Evolutionary conservation across 176 grass and related monocot genomes (phyloP), one percentile per base, ranked within the genome.

Genomic region (maize (Zea mays)): DNA sequence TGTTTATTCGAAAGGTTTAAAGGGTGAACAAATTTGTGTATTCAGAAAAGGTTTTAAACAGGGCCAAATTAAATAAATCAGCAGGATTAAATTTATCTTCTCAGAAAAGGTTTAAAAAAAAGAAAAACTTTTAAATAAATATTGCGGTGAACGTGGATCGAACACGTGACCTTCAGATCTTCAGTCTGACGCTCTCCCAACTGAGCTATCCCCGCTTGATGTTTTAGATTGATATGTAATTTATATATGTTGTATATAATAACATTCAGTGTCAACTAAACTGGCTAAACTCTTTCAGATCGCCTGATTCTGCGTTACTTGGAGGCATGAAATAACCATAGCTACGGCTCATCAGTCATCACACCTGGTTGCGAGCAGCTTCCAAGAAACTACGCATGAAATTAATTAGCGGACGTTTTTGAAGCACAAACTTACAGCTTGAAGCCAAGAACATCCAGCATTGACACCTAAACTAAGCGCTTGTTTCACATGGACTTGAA

Each of bases 151-250:
- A 65, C 76, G 72, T 90, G 85, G 81, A 87, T 90, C 81, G 77
- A 90, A 90, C 77, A 92, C 89, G 83, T 91, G 89, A 92, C 87
- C 91, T 97, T 97, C 91, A 94, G 85, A 94, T 94, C 89, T 94
- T 98, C 89, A 94, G 91, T 92, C 91, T 98, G 91, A 98, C 89
- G 85, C 91, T 98, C 87, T 98, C 91, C 95, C 91, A 97, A 88
- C 89, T 86, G 91, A 97, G 87, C 91, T 92, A 97, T 94, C 89
- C 91, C 89, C 82, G 91, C 81, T 15, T 39, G 27, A 27, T 27
- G 27, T 27, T 27, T 27, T 27, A 27, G 27, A 27, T 27, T 27
- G 27, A 27, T 27, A 27, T 27, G 27, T 1, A 27, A 0, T 27
- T 27, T 27, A 27, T 27, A 27, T 27, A 27, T 27, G 27, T 27